Base-by-base conservation (phyloP, 2,329 filamentous ascomycete genomes). In the Trichothecium sympodiale region DNA sequence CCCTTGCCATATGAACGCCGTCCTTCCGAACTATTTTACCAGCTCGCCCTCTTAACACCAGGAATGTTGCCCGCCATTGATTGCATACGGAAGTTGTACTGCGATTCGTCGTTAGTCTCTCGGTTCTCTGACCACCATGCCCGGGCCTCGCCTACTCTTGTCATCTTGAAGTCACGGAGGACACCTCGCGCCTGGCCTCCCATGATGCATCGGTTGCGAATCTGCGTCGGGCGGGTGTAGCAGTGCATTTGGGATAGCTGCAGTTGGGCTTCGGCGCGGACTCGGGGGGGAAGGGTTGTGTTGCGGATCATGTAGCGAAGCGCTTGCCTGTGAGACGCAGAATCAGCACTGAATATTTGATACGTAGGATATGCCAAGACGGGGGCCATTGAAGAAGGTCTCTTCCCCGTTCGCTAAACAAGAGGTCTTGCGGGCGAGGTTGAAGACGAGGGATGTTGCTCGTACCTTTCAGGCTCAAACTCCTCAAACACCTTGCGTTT, bases 11-110 rank as follows among this genome's bases (percentile, higher is more conserved):
- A 37, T 16, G 17, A 35, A n/a, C n/a, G n/a, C n/a, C n/a, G 15
- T 29, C 25, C n/a, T 3, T 20, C 26, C 7, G 12, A 25, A 7
- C 13, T 29, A 14, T 5, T 54, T 57, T 84, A 98, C 91, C 91
- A 98, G 61, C 84, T 93, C 34, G 91, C 91, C 69, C 94, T 94
- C 71, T 80, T 86, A 37, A 98, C 91, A 50, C 91, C 91, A 0
- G 91, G 89, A 36, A 98, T 57, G 42, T 85, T 77, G 34, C 91
- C 91, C 23, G 74, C 80, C 43, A 95, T 64, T 14, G 91, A 91
- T 58, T 94, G 80, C 62, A 91, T 67, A 57, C 91, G 77, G 67
- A 98, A 98, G 65, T 89, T 86, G 60, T 74, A 98, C 89, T 96
- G 51, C 31, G 15, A 36, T 36, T 37, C n/a, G 41, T 59, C 40